phyloP scores from a whole-genome alignment of 257 asterid species.

The Echites panduratus region DNA sequence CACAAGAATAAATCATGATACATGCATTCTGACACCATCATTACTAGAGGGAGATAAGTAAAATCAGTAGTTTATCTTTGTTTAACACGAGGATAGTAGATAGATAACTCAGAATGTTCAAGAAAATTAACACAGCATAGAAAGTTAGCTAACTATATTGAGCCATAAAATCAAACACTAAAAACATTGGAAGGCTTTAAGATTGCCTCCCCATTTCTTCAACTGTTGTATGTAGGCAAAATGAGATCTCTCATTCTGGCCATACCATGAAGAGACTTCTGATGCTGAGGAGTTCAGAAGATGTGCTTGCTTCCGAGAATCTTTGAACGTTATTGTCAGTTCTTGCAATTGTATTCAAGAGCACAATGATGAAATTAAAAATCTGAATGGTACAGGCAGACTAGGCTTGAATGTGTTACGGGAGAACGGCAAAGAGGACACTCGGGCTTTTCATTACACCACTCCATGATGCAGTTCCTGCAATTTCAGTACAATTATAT shows the following conservation, averaged over 20 bases:
- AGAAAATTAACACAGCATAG: not conserved
- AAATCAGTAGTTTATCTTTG: not conserved
- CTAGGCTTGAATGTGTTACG: conserved; percentile 72
- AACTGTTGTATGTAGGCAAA: not conserved
- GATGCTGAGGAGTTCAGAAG: not conserved
- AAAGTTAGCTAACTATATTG: not conserved
- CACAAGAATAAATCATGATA: too few relatives aligned
- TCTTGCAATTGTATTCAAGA: not conserved
- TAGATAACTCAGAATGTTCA: not conserved
- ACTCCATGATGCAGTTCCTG: conserved; percentile 98
- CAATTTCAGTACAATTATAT: conserved; percentile 10
- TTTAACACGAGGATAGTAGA: not conserved
- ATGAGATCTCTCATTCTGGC: not conserved
- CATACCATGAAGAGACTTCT: not conserved
- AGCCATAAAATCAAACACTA: not conserved
- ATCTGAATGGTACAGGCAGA: conserved; percentile 86
- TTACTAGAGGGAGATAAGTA: too few relatives aligned
- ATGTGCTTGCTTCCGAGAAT: not conserved
- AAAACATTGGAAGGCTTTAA: not conserved
- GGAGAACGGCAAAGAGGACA: conserved; percentile 97
- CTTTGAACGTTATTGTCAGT: not conserved
- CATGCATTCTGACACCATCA: too few relatives aligned
- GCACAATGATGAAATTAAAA: conserved; percentile 36
- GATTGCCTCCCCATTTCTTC: not conserved
- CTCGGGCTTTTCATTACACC: conserved; percentile 99